phyloP scores from a whole-genome alignment of 2,329 filamentous ascomycete genomes.

The Cladosporium velox region DNA sequence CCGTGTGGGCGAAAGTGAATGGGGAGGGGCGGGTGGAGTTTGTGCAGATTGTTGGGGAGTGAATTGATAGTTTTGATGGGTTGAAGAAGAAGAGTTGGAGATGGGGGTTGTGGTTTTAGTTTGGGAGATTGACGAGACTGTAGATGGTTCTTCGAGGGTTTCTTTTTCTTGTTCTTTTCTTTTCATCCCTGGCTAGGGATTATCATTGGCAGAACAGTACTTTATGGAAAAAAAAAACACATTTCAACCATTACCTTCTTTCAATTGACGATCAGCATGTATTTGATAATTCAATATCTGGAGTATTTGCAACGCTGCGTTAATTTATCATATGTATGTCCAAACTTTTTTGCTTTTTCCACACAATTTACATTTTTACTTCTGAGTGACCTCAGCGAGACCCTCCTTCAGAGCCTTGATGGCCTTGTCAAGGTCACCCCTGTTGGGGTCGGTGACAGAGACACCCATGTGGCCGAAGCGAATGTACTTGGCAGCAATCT shows the following conservation, averaged over 20 bases:
- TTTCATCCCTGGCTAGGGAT: neutral
- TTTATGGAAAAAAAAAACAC: neutral
- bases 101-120: no score
- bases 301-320: neutral
- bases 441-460: conserved; percentile 77
- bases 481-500: conserved; percentile 90
- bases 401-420: conserved; percentile 74
- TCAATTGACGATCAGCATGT: neutral
- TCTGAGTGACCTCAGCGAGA: conserved; percentile 60
- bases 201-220: neutral
- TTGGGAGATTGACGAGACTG: neutral
- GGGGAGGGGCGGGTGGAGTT: conserved; percentile 13
- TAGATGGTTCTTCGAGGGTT: neutral
- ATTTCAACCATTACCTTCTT: neutral
- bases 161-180: neutral
- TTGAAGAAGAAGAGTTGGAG: no score
- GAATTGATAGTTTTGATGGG: neutral
- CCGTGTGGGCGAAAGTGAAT: conserved; percentile 17
- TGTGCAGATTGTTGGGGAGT: conserved; percentile 14
- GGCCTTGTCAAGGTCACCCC: conserved; percentile 82
- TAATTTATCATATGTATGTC: conserved; percentile 17
- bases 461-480: conserved; percentile 98
- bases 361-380: neutral
- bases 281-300: neutral
- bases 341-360: neutral